Conservation (phyloP, 495 filamentous ascomycete genomes). For the Hypoxylon lienhwacheense region DNA sequence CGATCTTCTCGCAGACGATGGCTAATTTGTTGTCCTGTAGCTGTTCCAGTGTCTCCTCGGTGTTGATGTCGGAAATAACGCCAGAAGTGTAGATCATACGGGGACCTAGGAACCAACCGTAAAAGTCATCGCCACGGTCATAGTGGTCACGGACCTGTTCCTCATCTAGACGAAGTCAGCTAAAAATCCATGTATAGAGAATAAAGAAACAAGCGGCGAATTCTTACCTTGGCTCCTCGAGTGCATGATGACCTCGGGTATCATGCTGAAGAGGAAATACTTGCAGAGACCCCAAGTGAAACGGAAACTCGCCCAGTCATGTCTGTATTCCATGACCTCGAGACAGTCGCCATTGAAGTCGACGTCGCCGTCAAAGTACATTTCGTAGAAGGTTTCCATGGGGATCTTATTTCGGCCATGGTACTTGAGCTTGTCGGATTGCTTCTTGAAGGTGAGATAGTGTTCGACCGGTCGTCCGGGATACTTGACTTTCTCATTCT, state of each 20-base stretch:
- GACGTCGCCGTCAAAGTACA: conserved; percentile 84
- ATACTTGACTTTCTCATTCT: conserved; percentile 74
- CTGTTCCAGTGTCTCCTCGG: conserved; percentile 78
- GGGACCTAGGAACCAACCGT: conserved; percentile 85
- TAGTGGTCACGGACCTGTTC: conserved; percentile 88
- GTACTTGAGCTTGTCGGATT: conserved; percentile 71
- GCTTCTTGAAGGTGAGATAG: conserved; percentile 82
- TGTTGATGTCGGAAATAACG: conserved; percentile 72
- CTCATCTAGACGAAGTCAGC: conserved; percentile 60
- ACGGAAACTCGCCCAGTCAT: conserved; percentile 83
- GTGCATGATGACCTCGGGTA: conserved; percentile 78
- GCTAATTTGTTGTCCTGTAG: conserved; percentile 89
- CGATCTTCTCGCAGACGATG: conserved; percentile 84
- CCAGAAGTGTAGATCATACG: conserved; percentile 91
- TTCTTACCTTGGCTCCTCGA: conserved; percentile 68
- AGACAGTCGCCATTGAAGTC: conserved; percentile 83
- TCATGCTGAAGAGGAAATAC: conserved; percentile 70
- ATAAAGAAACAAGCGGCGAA: background rate
- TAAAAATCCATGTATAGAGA: background rate
- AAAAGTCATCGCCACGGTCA: conserved; percentile 86
- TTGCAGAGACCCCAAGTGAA: conserved; percentile 74
- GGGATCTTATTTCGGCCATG: conserved; percentile 78
- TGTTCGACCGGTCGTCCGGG: conserved; percentile 80
- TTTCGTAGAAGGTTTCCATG: conserved; percentile 85
- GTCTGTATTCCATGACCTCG: conserved; percentile 78